These are phyloP conservation scores for Picochlorum sp. DNA, from an alignment of 139 green algal species.

Conservation along the genomic window DNA sequence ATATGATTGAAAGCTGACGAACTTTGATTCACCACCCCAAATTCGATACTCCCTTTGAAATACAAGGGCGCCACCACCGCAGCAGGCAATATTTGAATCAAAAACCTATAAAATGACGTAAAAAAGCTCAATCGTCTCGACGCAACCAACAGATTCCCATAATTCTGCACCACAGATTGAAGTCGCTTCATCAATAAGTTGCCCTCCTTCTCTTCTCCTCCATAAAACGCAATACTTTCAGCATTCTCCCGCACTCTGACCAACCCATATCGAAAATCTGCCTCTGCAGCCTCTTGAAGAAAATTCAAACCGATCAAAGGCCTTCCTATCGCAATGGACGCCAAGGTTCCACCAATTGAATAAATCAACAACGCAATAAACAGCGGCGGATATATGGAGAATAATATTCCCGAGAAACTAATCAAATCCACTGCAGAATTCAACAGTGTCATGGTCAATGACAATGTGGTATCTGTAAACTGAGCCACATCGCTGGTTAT, in stretches of 20 bases:
- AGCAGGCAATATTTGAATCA: constrained; percentile 91
- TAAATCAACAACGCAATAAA: constrained; percentile 89
- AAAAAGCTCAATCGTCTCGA: constrained; percentile 95
- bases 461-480: constrained; percentile 85
- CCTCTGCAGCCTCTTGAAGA: constrained; percentile 88
- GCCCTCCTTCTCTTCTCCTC: constrained; percentile 54
- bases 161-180: not conserved
- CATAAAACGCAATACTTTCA: constrained; percentile 92
- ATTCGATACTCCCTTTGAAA: constrained; percentile 94
- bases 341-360: constrained; percentile 78
- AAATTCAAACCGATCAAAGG: constrained; percentile 95
- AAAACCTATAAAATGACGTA: constrained; percentile 85
- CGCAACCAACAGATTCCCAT: constrained; percentile 67
- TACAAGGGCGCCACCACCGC: constrained; percentile 96
- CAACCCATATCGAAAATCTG: constrained; percentile 77
- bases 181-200: constrained; percentile 50
- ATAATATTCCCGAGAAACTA: constrained; percentile 93
- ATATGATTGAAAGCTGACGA: constrained; percentile 95
- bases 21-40: constrained; percentile 97
- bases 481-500: constrained; percentile 69
- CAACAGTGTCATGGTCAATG: constrained; percentile 74
- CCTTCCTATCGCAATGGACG: constrained; percentile 54
- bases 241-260: constrained; percentile 91
- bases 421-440: constrained; percentile 85
- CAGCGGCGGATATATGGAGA: constrained; percentile 94